Evolutionary conservation across 306 rosid species (phyloP).

Genomic region (Inga oerstediana): DNA sequence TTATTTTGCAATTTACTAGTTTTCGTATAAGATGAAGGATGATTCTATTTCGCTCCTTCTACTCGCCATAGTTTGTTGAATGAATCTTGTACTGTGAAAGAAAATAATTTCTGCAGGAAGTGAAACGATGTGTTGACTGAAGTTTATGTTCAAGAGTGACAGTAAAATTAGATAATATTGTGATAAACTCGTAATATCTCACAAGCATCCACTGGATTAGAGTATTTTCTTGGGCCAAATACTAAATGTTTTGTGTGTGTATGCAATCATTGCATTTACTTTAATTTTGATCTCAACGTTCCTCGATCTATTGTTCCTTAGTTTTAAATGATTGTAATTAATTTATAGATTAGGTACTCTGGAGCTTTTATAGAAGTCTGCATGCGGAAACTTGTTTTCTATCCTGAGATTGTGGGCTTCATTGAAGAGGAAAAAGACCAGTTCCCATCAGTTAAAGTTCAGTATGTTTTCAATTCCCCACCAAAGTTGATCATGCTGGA

Average conservation of each 20-base stretch:
- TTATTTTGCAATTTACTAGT: not conserved
- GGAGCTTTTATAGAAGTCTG: conserved; percentile 91
- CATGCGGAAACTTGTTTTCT: conserved; percentile 94
- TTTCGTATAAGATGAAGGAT: not conserved
- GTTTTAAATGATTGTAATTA: not conserved
- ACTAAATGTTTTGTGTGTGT: not conserved
- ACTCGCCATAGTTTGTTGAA: not conserved
- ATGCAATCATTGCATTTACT: conserved; percentile 11
- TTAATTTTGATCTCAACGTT: conserved; percentile 18
- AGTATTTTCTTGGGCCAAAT: not conserved
- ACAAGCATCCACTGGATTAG: not conserved
- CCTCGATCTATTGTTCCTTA: not conserved
- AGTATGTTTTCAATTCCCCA: conserved; percentile 83
- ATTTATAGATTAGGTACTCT: conserved; percentile 70
- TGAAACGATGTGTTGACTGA: not conserved
- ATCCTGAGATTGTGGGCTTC: conserved; percentile 92
- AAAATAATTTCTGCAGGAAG: not conserved
- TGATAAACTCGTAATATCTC: not conserved
- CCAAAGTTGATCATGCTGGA: conserved; percentile 88
- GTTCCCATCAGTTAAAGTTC: conserved; percentile 76
- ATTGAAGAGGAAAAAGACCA: conserved; percentile 86
- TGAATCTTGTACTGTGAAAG: not conserved
- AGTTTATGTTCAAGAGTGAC: conserved; percentile 7
- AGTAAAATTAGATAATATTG: conserved; percentile 12
- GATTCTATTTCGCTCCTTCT: not conserved